Conservation (phyloP, 2,329 filamentous ascomycete genomes). For the Pseudocercospora fuligena region DNA sequence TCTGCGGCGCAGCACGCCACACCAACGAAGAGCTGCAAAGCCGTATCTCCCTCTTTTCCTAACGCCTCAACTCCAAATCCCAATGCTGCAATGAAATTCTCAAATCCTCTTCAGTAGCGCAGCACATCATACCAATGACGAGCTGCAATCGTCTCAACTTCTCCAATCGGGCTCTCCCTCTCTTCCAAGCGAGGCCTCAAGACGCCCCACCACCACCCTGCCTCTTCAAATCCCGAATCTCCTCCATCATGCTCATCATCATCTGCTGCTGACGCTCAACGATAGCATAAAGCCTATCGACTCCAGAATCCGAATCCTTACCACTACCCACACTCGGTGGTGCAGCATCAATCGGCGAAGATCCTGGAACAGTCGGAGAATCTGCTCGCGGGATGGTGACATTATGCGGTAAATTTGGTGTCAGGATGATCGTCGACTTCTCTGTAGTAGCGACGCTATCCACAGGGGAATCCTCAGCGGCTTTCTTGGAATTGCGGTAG, state of each 20-base stretch:
- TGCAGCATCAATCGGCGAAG: not conserved
- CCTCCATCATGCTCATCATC: conserved; percentile 25
- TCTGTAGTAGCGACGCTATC: conserved; percentile 18
- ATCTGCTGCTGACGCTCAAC: conserved; percentile 22
- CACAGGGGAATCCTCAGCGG: conserved; percentile 9
- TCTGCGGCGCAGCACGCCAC: too few relatives aligned
- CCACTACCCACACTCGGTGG: not conserved
- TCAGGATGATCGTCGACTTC: conserved; percentile 22
- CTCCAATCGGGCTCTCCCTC: not conserved
- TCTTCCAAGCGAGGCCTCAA: not conserved
- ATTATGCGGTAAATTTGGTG: conserved; percentile 17
- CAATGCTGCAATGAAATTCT: not conserved
- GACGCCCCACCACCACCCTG: not conserved
- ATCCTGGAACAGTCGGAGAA: conserved; percentile 3
- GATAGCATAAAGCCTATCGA: conserved; percentile 18
- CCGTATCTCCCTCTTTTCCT: not conserved
- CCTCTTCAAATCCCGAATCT: conserved; percentile 25
- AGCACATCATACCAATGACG: not conserved
- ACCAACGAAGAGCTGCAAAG: too few relatives aligned
- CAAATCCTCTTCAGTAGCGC: not conserved
- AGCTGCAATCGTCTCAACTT: not conserved
- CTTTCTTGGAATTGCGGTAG: conserved; percentile 25
- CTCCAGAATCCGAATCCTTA: not conserved
- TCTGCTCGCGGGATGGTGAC: not conserved
- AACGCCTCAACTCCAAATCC: not conserved